phyloP scores from a whole-genome alignment of 1,284 basidiomycete species.

The Meripilus lineatus region DNA sequence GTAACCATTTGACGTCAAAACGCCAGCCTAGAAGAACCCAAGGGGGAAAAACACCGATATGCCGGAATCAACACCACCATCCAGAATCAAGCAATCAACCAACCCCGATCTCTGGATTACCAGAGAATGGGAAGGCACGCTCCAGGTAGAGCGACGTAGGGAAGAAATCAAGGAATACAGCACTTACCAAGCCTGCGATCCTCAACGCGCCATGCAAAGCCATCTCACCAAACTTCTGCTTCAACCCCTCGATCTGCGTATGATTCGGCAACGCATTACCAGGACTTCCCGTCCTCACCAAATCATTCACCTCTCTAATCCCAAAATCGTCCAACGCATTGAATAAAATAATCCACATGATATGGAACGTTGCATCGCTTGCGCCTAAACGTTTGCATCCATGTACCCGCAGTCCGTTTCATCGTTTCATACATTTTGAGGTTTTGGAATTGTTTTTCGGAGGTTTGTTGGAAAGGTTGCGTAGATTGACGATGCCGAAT shows the following conservation, averaged over 20 bases:
- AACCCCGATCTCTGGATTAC: too few species aligned
- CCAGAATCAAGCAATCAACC: too few species aligned
- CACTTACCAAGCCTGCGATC: slow-evolving; percentile 75
- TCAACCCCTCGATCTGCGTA: slow-evolving; percentile 55
- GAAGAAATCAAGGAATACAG: neutral
- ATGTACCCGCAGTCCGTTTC: neutral
- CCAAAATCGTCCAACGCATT: slow-evolving; percentile 81
- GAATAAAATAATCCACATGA: slow-evolving; percentile 82
- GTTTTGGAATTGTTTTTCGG: neutral
- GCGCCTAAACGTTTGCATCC: slow-evolving; percentile 41
- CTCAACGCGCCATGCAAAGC: slow-evolving; percentile 80
- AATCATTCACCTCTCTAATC: slow-evolving; percentile 63
- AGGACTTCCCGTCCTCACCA: slow-evolving; percentile 33
- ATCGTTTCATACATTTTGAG: neutral
- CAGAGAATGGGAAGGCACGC: neutral
- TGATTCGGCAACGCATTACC: slow-evolving; percentile 34
- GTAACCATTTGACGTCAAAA: slow-evolving; percentile 80
- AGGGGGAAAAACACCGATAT: neutral
- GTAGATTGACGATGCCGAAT: neutral
- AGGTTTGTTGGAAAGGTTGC: neutral
- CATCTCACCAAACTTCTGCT: slow-evolving; percentile 71
- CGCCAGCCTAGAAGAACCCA: slow-evolving; percentile 48
- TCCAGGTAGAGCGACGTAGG: neutral
- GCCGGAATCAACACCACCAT: too few species aligned
- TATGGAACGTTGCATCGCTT: slow-evolving; percentile 86